phyloP scores from a whole-genome alignment of 2,329 filamentous ascomycete genomes.

The Trichocomaceae sp. region DNA sequence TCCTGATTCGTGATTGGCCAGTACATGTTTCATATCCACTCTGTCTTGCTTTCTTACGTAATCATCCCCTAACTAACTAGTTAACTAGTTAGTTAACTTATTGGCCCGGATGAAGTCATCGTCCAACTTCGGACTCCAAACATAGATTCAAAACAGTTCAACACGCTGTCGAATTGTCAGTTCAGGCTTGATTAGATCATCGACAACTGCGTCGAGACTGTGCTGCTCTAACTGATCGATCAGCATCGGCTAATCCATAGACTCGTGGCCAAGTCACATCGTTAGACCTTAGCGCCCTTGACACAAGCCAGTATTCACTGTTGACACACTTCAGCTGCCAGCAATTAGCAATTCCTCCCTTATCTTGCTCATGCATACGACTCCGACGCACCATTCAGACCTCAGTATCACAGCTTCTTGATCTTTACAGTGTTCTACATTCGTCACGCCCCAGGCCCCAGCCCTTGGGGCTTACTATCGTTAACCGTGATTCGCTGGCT shows the following conservation, averaged over 20 bases:
- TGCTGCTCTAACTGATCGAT: too few species aligned
- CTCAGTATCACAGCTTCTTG: not conserved
- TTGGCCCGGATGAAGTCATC: not conserved
- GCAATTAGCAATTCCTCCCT: not conserved
- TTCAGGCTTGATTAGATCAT: not conserved
- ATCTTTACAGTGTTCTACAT: not conserved
- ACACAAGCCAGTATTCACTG: too few species aligned
- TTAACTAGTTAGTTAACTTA: too few species aligned
- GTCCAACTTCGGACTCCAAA: too few species aligned
- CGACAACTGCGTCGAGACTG: too few species aligned
- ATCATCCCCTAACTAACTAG: too few species aligned
- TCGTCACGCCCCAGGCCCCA: not conserved
- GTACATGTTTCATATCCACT: not conserved
- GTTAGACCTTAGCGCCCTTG: too few species aligned
- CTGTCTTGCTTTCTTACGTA: not conserved
- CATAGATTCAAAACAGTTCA: too few species aligned
- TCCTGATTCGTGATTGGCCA: not conserved
- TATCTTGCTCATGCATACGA: constrained; percentile 2
- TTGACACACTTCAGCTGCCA: too few species aligned
- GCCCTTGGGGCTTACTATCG: not conserved
- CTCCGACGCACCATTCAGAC: not conserved
- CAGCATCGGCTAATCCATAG: too few species aligned
- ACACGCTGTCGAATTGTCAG: too few species aligned
- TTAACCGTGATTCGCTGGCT: not conserved
- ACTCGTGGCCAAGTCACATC: too few species aligned